Evolutionary conservation across 2,329 filamentous ascomycete genomes (phyloP).

Genomic region (Colletotrichum trifolii): DNA sequence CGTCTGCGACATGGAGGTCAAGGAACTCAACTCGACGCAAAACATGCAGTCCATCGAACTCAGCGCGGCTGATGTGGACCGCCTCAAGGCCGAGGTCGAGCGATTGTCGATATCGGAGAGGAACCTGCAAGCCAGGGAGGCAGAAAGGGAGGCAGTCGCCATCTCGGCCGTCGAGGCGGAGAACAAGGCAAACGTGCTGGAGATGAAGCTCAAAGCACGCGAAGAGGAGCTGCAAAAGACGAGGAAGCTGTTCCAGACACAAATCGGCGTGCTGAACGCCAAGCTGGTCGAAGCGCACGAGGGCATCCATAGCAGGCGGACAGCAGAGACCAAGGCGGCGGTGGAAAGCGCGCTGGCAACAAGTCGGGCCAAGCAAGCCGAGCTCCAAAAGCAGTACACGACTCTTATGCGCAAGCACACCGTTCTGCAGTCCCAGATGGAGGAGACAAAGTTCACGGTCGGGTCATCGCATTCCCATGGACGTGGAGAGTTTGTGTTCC

Average conservation of each 20-base stretch:
- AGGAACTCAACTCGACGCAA: slow-evolving; percentile 72
- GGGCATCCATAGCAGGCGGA: slow-evolving; percentile 41
- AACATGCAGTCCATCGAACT: slow-evolving; percentile 72
- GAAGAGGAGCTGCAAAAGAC: slow-evolving; percentile 59
- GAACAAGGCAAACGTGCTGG: slow-evolving; percentile 67
- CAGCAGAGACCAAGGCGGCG: slow-evolving; percentile 47
- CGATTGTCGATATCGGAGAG: slow-evolving; percentile 70
- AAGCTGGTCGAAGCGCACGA: slow-evolving; percentile 54
- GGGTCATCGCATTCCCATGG: slow-evolving; percentile 35
- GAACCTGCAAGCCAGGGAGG: slow-evolving; percentile 72
- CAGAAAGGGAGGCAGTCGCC: slow-evolving; percentile 66
- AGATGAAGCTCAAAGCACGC: slow-evolving; percentile 65
- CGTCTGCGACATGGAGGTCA: slow-evolving; percentile 75
- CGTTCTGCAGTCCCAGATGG: slow-evolving; percentile 56
- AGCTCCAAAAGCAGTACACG: slow-evolving; percentile 63
- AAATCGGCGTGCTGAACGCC: slow-evolving; percentile 59
- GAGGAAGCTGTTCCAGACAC: slow-evolving; percentile 57
- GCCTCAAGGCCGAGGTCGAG: slow-evolving; percentile 68
- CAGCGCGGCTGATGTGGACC: slow-evolving; percentile 69
- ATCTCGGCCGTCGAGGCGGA: slow-evolving; percentile 69
- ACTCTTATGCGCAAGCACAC: slow-evolving; percentile 64
- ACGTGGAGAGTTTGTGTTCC: slow-evolving; percentile 32
- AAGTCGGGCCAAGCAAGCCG: slow-evolving; percentile 64
- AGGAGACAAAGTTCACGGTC: slow-evolving; percentile 34
- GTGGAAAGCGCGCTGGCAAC: slow-evolving; percentile 60